Conservation (phyloP, 495 filamentous ascomycete genomes). For the Trichocladium antarcticum region DNA sequence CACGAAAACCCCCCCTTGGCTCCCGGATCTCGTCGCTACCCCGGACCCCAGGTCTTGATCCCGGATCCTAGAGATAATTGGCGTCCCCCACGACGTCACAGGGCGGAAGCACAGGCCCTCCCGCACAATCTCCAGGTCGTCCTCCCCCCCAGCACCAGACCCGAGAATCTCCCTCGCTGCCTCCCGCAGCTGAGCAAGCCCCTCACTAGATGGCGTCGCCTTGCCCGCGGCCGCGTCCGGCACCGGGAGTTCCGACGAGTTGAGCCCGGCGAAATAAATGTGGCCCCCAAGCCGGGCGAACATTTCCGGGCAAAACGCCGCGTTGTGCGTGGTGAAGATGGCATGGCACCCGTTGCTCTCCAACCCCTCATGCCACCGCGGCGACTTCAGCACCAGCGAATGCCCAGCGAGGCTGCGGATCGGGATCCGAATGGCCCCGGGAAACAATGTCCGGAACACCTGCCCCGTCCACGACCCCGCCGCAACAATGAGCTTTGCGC, state of each 20-base stretch:
- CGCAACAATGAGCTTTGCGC: constrained; percentile 49
- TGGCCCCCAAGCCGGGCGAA: constrained; percentile 55
- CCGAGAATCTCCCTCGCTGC: constrained; percentile 49
- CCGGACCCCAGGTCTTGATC: constrained; percentile 43
- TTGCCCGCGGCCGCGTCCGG: constrained; percentile 42
- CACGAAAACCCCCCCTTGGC: constrained; percentile 56
- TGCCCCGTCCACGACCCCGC: constrained; percentile 59
- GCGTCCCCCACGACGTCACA: constrained; percentile 48
- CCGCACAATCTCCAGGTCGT: constrained; percentile 50
- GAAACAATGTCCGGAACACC: constrained; percentile 56
- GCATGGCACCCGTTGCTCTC: constrained; percentile 48
- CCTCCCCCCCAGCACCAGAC: constrained; percentile 21
- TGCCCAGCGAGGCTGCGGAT: constrained; percentile 59
- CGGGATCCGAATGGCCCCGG: constrained; percentile 37
- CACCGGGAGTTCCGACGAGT: constrained; percentile 46
- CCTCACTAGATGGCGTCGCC: constrained; percentile 30
- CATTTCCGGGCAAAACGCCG: constrained; percentile 59
- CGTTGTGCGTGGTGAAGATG: constrained; percentile 50
- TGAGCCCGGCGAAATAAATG: constrained; percentile 67
- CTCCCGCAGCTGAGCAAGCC: constrained; percentile 42
- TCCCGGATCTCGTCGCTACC: constrained; percentile 29
- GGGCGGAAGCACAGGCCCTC: constrained; percentile 66
- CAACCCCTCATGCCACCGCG: constrained; percentile 38
- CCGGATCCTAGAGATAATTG: constrained; percentile 47
- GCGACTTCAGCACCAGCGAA: constrained; percentile 54